phyloP scores from a whole-genome alignment of 495 filamentous ascomycete genomes.

The Ramalina peruviana region DNA sequence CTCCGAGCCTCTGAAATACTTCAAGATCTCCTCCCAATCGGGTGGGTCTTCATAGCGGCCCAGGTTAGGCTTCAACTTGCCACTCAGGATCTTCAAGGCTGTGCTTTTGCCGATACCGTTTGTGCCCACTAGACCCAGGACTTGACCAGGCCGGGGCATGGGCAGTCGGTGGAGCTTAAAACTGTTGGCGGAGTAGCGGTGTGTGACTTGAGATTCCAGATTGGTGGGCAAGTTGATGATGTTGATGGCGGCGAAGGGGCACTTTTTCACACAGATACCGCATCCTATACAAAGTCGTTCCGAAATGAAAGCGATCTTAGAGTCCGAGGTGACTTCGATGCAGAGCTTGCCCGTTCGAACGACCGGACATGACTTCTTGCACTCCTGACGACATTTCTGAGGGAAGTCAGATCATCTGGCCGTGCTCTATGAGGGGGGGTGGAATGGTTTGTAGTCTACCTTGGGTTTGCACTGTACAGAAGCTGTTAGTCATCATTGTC shows the following conservation, averaged over 20 bases:
- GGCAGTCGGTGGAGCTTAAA: conserved; percentile 97
- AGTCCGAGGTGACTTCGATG: conserved; percentile 79
- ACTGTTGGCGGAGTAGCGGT: conserved; percentile 97
- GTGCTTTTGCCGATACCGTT: conserved; percentile 99
- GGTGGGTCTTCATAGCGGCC: conserved; percentile 91
- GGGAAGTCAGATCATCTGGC: conserved; percentile 10
- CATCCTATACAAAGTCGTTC: conserved; percentile 92
- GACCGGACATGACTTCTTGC: conserved; percentile 98
- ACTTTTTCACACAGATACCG: conserved; percentile 98
- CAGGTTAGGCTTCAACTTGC: conserved; percentile 95
- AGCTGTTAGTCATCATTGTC: conserved; percentile 23
- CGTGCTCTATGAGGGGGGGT: background rate
- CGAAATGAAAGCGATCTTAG: conserved; percentile 95
- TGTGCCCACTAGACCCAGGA: conserved; percentile 92
- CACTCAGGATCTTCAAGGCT: conserved; percentile 91
- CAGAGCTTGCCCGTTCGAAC: conserved; percentile 95
- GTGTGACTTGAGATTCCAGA: conserved; percentile 91
- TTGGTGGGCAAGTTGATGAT: conserved; percentile 99
- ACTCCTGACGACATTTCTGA: conserved; percentile 93
- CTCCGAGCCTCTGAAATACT: conserved; percentile 94
- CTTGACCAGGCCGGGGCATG: conserved; percentile 87
- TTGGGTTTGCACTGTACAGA: conserved; percentile 82
- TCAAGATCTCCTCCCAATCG: conserved; percentile 97
- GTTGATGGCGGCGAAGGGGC: conserved; percentile 96
- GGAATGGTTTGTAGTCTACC: conserved; percentile 30